phyloP scores from a whole-genome alignment of 108 stramenopile species.

The Seminavis robusta region DNA sequence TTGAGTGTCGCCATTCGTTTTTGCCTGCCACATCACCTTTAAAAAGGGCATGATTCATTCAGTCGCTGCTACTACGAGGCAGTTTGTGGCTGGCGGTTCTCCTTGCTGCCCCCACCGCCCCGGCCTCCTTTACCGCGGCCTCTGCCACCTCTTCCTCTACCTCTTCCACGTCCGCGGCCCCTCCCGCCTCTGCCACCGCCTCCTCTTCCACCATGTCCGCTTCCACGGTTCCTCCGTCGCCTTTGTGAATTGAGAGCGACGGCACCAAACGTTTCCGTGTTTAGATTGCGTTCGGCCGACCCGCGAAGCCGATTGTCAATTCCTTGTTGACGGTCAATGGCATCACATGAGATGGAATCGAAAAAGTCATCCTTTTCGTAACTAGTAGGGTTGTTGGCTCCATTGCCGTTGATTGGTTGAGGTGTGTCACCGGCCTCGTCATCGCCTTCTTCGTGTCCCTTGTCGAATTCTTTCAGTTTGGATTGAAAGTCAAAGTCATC shows the following conservation, averaged over 20 bases:
- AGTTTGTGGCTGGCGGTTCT: no score
- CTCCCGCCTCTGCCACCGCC: constrained; percentile 42
- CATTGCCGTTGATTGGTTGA: constrained; percentile 1
- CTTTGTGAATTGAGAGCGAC: constrained; percentile 55
- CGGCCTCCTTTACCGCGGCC: constrained; percentile 7
- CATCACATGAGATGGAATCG: constrained; percentile 82
- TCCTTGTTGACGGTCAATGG: constrained; percentile 64
- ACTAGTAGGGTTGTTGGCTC: constrained; percentile 8
- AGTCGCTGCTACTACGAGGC: no score
- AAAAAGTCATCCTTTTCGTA: constrained; percentile 85
- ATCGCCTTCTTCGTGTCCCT: constrained; percentile 37
- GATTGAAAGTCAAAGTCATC: constrained; percentile 82
- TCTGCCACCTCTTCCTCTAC: constrained; percentile 36
- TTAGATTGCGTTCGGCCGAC: constrained; percentile 63
- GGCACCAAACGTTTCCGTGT: constrained; percentile 88
- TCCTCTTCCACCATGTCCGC: constrained; percentile 33
- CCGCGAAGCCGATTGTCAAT: constrained; percentile 80
- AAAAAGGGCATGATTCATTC: no score
- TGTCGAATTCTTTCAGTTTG: constrained; percentile 64
- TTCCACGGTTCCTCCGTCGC: constrained; percentile 27
- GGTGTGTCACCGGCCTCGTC: constrained; percentile 18
- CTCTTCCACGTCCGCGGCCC: constrained; percentile 38
- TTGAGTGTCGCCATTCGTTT: no score
- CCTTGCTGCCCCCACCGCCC: constrained; percentile 1
- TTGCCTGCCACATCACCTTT: no score